These are phyloP conservation scores for Ceratocystis colombiana DNA, from an alignment of 2,329 filamentous ascomycete genomes.

Conservation along the genomic window DNA sequence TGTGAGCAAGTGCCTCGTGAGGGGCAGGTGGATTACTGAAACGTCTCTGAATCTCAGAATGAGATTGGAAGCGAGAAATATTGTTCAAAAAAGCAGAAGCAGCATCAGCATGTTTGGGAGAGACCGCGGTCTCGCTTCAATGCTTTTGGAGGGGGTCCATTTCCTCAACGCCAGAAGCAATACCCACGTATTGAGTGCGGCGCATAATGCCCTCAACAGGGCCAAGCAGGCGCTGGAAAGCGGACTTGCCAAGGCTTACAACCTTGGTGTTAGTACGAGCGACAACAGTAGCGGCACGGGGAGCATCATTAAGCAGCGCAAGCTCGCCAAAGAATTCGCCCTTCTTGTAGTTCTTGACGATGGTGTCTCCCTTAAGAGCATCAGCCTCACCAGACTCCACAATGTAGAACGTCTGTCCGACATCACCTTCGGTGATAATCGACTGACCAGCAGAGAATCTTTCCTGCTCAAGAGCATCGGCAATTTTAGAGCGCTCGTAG, in stretches of 20 bases:
- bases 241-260: slow-evolving; percentile 81
- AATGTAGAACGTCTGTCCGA: slow-evolving; percentile 83
- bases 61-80: slow-evolving; percentile 2
- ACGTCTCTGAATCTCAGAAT: slow-evolving; percentile 16
- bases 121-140: slow-evolving; percentile 23
- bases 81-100: slow-evolving; percentile 9
- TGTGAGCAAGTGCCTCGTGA: slow-evolving; percentile 13
- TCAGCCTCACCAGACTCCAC: slow-evolving; percentile 80
- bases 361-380: slow-evolving; percentile 66
- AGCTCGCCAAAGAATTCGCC: slow-evolving; percentile 97
- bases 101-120: slow-evolving; percentile 14
- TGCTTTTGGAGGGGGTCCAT: slow-evolving; percentile 52
- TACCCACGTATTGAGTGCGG: slow-evolving; percentile 55
- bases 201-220: slow-evolving; percentile 93
- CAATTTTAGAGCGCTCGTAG: slow-evolving; percentile 95
- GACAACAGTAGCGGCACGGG: slow-evolving; percentile 79
- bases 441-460: slow-evolving; percentile 70
- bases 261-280: slow-evolving; percentile 84
- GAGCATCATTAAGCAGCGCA: slow-evolving; percentile 84
- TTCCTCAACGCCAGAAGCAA: slow-evolving; percentile 53
- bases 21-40: slow-evolving; percentile 21
- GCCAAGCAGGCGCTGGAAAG: slow-evolving; percentile 85
- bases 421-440: slow-evolving; percentile 87
- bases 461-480: slow-evolving; percentile 84
- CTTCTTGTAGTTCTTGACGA: slow-evolving; percentile 73